Conservation (phyloP, 2,329 filamentous ascomycete species). For the Gnomoniopsis sp. region DNA sequence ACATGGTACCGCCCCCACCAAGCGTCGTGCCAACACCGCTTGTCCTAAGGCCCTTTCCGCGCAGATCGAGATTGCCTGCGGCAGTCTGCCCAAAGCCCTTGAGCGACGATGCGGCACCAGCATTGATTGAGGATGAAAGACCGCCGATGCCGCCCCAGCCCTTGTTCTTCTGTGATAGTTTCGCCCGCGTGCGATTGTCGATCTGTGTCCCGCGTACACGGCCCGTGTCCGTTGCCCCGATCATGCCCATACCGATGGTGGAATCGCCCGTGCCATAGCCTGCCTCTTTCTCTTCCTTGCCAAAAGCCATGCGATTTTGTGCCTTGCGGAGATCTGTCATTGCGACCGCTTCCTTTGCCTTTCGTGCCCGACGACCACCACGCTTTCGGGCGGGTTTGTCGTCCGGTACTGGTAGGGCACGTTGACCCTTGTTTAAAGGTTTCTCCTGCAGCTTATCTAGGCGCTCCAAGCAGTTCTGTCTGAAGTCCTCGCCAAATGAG, state of each 20-base stretch:
- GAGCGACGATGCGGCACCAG: constrained; percentile 74
- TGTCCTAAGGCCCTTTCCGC: constrained; percentile 74
- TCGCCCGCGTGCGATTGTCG: constrained; percentile 88
- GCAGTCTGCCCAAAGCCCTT: constrained; percentile 69
- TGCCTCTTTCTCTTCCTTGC: constrained; percentile 90
- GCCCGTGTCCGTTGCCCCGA: constrained; percentile 84
- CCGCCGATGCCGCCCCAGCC: constrained; percentile 82
- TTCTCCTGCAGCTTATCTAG: constrained; percentile 92
- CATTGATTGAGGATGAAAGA: constrained; percentile 50
- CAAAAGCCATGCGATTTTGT: constrained; percentile 94
- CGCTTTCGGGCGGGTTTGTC: constrained; percentile 93
- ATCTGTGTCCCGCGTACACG: constrained; percentile 84
- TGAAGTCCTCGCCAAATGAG: constrained; percentile 76
- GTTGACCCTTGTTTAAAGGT: constrained; percentile 80
- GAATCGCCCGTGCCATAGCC: constrained; percentile 85
- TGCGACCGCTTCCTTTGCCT: constrained; percentile 93
- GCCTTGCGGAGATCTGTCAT: constrained; percentile 97
- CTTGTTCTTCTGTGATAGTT: constrained; percentile 90
- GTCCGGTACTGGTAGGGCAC: constrained; percentile 86
- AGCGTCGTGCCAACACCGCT: constrained; percentile 76
- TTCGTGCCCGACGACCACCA: constrained; percentile 82
- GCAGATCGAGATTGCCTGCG: constrained; percentile 60
- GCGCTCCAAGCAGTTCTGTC: constrained; percentile 76
- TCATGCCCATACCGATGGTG: constrained; percentile 91
- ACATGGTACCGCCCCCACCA: constrained; percentile 71